phyloP scores from a whole-genome alignment of 306 rosid species.

The Acacia confusa region DNA sequence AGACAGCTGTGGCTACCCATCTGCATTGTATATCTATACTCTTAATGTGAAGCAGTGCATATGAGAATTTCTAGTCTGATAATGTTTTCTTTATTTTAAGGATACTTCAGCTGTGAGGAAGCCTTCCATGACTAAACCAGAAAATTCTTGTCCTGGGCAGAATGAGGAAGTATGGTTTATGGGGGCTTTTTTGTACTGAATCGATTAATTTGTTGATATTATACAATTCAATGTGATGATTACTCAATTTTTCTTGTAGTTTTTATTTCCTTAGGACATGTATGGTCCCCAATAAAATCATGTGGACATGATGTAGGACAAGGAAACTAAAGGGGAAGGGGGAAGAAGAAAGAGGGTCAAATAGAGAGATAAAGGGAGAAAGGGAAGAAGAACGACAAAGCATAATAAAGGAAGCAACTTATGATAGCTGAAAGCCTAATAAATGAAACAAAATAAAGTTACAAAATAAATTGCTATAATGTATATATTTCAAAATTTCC shows the following conservation, averaged over 20 bases:
- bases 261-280: constrained; percentile 5
- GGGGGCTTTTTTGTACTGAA: constrained; percentile 5
- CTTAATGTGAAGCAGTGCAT: background rate
- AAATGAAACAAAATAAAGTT: background rate
- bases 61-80: constrained; percentile 28
- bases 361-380: background rate
- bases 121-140: constrained; percentile 51
- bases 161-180: constrained; percentile 40
- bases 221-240: background rate
- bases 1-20: background rate
- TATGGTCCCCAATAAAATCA: constrained; percentile 6
- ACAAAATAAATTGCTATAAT: background rate
- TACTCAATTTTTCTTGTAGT: background rate
- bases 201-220: background rate
- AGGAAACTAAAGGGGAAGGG: background rate
- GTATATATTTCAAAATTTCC: background rate
- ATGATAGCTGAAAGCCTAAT: background rate
- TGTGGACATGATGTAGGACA: constrained; percentile 4
- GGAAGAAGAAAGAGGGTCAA: background rate
- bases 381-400: background rate
- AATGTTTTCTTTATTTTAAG: constrained; percentile 37
- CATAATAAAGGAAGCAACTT: background rate
- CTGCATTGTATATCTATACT: background rate
- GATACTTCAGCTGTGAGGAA: constrained; percentile 58
- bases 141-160: constrained; percentile 35